Conservation (phyloP, 495 filamentous ascomycete species). For the Lentithecium fluviatile region DNA sequence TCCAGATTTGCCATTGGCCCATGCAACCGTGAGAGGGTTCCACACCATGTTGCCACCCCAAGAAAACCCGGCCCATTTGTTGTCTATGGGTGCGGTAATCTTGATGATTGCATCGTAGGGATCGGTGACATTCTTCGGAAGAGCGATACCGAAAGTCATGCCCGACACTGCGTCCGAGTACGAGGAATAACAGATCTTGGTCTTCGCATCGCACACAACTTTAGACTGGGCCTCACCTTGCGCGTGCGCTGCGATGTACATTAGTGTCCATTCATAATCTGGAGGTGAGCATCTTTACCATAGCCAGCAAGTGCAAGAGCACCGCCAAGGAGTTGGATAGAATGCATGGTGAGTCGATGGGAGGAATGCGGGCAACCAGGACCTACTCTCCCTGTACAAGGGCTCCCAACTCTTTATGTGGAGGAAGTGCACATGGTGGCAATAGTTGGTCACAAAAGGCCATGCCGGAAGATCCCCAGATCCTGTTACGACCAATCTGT, state of each 20-base stretch:
- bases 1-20: slow-evolving; percentile 24
- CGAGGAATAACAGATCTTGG: slow-evolving; percentile 23
- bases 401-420: slow-evolving; percentile 21
- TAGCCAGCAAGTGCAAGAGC: slow-evolving; percentile 25
- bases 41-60: slow-evolving; percentile 34
- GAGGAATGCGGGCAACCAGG: background rate
- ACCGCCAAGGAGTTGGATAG: slow-evolving; percentile 19
- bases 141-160: slow-evolving; percentile 25
- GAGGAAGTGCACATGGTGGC: slow-evolving; percentile 8
- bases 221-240: slow-evolving; percentile 17
- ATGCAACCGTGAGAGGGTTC: slow-evolving; percentile 30
- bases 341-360: slow-evolving; percentile 23
- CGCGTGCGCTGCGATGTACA: background rate
- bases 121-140: slow-evolving; percentile 20
- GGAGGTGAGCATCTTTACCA: slow-evolving; percentile 3
- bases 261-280: background rate
- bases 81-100: slow-evolving; percentile 19
- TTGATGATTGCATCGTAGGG: slow-evolving; percentile 30
- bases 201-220: slow-evolving; percentile 16
- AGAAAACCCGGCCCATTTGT: slow-evolving; percentile 26
- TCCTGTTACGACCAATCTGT: slow-evolving; percentile 10
- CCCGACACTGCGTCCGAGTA: slow-evolving; percentile 20
- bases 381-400: background rate
- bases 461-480: slow-evolving; percentile 9
- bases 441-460: background rate